Conservation (phyloP, 176 grass and related monocot species). For the Coix lacrymajobi region DNA sequence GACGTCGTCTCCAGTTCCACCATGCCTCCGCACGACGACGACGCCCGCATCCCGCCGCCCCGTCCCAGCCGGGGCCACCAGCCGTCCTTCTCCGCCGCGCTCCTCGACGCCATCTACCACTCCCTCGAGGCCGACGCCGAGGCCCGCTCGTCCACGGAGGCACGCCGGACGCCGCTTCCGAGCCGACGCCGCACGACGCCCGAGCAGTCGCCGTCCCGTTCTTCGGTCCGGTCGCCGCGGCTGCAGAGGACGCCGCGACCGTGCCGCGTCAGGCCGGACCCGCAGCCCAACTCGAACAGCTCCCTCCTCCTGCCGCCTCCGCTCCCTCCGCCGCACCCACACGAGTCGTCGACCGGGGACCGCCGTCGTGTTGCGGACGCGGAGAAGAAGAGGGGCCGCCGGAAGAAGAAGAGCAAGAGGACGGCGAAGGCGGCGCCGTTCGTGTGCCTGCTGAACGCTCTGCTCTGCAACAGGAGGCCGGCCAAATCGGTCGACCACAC, state of each 20-base stretch:
- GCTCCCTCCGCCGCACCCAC: background rate
- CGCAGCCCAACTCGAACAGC: background rate
- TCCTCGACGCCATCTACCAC: conserved; percentile 88
- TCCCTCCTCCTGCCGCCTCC: conserved; percentile 12
- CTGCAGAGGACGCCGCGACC: conserved; percentile 35
- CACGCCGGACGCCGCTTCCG: background rate
- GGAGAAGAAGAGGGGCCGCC: background rate
- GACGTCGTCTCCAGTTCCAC: background rate
- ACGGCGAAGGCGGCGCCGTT: conserved; percentile 33
- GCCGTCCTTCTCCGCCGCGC: conserved; percentile 77
- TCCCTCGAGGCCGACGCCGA: conserved; percentile 63
- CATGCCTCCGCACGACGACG: conserved; percentile 41
- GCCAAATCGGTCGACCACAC: background rate
- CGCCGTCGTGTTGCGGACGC: background rate
- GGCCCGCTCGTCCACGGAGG: background rate
- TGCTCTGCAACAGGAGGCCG: conserved; percentile 36
- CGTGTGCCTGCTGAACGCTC: conserved; percentile 35
- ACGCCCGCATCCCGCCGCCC: conserved; percentile 22
- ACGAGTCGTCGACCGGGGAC: background rate
- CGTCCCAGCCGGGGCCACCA: conserved; percentile 38
- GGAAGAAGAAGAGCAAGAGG: conserved; percentile 3
- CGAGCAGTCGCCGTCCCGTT: conserved; percentile 10
- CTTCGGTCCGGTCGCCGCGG: conserved; percentile 33
- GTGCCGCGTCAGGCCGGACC: conserved; percentile 45
- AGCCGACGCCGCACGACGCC: background rate